Percentiles rank a stretch among this genome's conserved stretches.
Conservation (phyloP, 768 basidiomycete species). For the Boletus bicolor region DNA sequence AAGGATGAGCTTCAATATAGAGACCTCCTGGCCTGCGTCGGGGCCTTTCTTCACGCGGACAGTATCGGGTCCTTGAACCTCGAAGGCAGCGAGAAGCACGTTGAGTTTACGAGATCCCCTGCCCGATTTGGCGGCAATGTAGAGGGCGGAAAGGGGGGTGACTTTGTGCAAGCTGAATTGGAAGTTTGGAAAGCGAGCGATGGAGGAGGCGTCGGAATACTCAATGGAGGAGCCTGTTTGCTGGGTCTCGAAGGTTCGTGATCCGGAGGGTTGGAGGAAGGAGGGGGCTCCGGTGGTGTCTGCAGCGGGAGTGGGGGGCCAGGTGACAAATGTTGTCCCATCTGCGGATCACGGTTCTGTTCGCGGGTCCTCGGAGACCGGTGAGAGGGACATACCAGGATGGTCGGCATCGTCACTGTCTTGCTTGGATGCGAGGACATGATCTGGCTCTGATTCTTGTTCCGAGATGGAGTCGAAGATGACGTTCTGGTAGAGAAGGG, state of each 20-base stretch:
- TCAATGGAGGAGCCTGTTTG: conserved; percentile 44
- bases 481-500: conserved; percentile 64
- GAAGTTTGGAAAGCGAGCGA: conserved; percentile 69
- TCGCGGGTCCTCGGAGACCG: conserved; percentile 4
- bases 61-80: conserved; percentile 73
- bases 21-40: conserved; percentile 69
- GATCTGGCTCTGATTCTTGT: conserved; percentile 26
- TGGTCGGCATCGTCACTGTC: conserved; percentile 16
- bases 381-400: conserved; percentile 13
- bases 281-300: conserved; percentile 21
- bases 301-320: conserved; percentile 47
- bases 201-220: conserved; percentile 68
- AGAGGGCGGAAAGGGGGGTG: conserved; percentile 45
- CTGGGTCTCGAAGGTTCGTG: conserved; percentile 40
- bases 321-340: conserved; percentile 52
- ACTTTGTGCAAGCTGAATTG: conserved; percentile 66
- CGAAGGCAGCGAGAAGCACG: conserved; percentile 63
- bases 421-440: conserved; percentile 12
- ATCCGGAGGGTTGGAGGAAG: conserved; percentile 30
- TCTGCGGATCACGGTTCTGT: conserved; percentile 28
- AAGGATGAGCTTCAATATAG: conserved; percentile 65
- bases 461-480: conserved; percentile 56
- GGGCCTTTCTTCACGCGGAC: conserved; percentile 64
- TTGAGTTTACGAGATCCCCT: conserved; percentile 49
- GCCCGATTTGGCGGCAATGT: conserved; percentile 27